Base-by-base conservation (phyloP, 768 basidiomycete species). In the Pisolithus orientalis region DNA sequence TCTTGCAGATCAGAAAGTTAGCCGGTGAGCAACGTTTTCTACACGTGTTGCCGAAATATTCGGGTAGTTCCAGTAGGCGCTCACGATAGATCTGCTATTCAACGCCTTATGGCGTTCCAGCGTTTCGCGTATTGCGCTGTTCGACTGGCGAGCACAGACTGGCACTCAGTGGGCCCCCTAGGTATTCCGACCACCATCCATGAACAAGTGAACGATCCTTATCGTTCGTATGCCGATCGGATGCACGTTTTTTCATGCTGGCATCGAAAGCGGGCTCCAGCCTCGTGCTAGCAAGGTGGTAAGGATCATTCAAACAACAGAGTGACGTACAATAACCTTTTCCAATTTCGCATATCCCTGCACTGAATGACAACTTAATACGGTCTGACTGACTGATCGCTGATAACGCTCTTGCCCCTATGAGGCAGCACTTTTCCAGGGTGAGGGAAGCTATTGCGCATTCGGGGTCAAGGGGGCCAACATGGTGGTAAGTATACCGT, bases 21-120 rank as follows among this genome's bases (percentile, higher is more conserved):
- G 11, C 39, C 31, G 8, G 40, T 25, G 50, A 9, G 31, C 53
- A 54, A 54, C 49, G 49, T 47, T 54, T 48, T 14, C 9, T n/a
- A 47, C 53, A 54, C 53, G 53, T 54, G 53, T 54, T 46, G 39
- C 53, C 50, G 50, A 51, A 24, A 21, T 37, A 21, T 32, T 24
- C 31, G 16, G 13, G 32, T 34, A 9, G n/a, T 32, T 24, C 8
- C 5, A n/a, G 9, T 14, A 11, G 42, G 42, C 42, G 42, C 42
- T 43, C 29, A n/a, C 27, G 28, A 31, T 25, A 16, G 44, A 45
- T 45, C 25, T 45, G 28, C 44, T n/a, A n/a, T 7, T 34, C 34
- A 11, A 34, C 3, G 34, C 4, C 11, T 34, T 4, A 13, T 34
- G 34, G 5, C 21, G 34, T 13, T 14, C 11, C 13, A 11, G 34